These are phyloP conservation scores for Fusarium continuum DNA, from an alignment of 2,329 filamentous ascomycete genomes.

Conservation along the genomic window DNA sequence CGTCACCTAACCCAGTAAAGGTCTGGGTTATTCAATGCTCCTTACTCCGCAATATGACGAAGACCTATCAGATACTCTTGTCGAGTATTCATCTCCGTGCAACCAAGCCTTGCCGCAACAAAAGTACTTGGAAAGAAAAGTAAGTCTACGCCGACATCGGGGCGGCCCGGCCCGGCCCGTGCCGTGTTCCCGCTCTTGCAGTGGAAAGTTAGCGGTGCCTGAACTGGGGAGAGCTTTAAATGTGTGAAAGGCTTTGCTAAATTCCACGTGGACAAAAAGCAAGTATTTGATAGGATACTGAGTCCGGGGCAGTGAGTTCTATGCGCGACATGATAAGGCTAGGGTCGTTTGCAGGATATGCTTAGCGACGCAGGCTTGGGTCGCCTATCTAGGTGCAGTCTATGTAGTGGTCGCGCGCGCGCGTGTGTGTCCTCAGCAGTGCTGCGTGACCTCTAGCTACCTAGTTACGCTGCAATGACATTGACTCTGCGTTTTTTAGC, in stretches of 20 bases:
- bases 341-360: too few relatives aligned
- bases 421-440: neutral
- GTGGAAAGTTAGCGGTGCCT: neutral
- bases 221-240: neutral
- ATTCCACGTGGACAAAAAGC: too few relatives aligned
- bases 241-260: neutral
- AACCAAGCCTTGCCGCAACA: neutral
- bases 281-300: too few relatives aligned
- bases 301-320: too few relatives aligned
- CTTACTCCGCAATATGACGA: neutral
- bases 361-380: too few relatives aligned
- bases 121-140: neutral
- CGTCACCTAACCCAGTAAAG: neutral
- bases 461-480: neutral
- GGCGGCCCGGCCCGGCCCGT: slow-evolving; percentile 53
- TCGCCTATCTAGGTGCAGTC: too few relatives aligned
- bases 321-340: too few relatives aligned
- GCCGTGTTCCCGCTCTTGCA: slow-evolving; percentile 53
- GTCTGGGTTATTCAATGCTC: neutral
- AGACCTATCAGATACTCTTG: neutral
- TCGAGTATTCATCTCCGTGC: neutral
- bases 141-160: too few relatives aligned
- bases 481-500: neutral
- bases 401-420: too few relatives aligned
- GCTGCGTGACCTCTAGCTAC: neutral